These are phyloP conservation scores for Ophiocordyceps camponoti-saundersi DNA, from an alignment of 2,329 filamentous ascomycete species.

Conservation along the genomic window DNA sequence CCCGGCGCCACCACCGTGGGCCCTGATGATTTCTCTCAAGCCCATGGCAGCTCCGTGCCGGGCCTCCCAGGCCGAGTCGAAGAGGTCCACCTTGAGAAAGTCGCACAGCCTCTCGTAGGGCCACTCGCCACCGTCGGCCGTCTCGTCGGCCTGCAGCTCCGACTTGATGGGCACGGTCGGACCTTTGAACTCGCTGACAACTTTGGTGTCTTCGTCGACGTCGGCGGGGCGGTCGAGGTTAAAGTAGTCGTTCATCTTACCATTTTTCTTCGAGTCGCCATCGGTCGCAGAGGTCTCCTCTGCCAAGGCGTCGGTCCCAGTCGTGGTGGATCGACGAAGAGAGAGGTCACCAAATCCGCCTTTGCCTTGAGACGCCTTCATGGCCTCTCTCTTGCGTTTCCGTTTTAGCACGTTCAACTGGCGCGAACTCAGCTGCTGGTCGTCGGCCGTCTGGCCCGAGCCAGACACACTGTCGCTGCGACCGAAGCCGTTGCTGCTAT, in stretches of 20 bases:
- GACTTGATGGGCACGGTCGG: constrained; percentile 67
- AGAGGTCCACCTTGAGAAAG: constrained; percentile 82
- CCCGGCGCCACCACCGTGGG: constrained; percentile 82
- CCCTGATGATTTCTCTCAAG: constrained; percentile 73
- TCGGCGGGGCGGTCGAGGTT: constrained; percentile 64
- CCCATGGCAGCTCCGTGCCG: constrained; percentile 94
- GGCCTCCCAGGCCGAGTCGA: constrained; percentile 88
- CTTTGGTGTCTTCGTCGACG: constrained; percentile 76
- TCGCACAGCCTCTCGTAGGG: constrained; percentile 89
- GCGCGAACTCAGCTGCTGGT: constrained; percentile 66
- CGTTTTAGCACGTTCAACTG: constrained; percentile 91
- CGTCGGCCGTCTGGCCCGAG: constrained; percentile 34
- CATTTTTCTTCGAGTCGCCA: constrained; percentile 39
- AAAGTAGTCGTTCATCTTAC: constrained; percentile 69
- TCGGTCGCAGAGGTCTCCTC: constrained; percentile 41
- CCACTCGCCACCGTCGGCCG: constrained; percentile 72
- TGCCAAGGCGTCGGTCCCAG: constrained; percentile 41
- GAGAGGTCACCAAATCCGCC: constrained; percentile 80
- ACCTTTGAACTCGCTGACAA: constrained; percentile 93
- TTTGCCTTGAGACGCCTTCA: constrained; percentile 73
- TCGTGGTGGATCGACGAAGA: constrained; percentile 42
- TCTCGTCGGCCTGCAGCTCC: constrained; percentile 61
- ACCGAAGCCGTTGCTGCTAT: constrained; percentile 14
- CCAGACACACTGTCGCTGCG: constrained; percentile 19
- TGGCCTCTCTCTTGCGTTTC: constrained; percentile 79